Evolutionary conservation across 495 filamentous ascomycete species (phyloP).

Genomic region (Penicillium nucicola): DNA sequence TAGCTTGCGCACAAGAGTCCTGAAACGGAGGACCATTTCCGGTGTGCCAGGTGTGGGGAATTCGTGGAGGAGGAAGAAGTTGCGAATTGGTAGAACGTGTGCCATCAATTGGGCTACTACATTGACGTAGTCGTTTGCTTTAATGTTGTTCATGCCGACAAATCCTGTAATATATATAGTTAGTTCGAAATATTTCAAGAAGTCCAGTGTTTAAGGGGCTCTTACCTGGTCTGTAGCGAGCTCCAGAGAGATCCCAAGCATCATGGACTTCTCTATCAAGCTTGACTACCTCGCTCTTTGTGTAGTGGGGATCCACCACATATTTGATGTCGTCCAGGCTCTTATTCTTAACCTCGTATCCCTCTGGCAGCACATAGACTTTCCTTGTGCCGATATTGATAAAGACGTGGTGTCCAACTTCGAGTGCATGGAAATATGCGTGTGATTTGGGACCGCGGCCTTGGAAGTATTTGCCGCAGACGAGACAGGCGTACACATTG

Average conservation of each 20-base stretch:
- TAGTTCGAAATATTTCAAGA: neutral
- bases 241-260: constrained; percentile 74
- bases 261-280: constrained; percentile 74
- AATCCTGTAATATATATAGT: constrained; percentile 54
- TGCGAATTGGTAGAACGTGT: constrained; percentile 85
- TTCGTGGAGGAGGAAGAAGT: constrained; percentile 83
- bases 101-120: constrained; percentile 91
- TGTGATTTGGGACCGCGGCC: constrained; percentile 90
- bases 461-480: constrained; percentile 97
- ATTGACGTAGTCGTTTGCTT: constrained; percentile 98
- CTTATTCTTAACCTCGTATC: constrained; percentile 94
- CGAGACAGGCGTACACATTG: constrained; percentile 97
- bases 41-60: constrained; percentile 45
- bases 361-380: constrained; percentile 94
- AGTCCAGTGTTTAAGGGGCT: neutral
- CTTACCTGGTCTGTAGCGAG: constrained; percentile 77
- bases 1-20: constrained; percentile 90
- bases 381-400: constrained; percentile 96
- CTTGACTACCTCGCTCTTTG: constrained; percentile 70
- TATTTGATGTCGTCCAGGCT: constrained; percentile 98
- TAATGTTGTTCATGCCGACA: constrained; percentile 99
- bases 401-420: constrained; percentile 92
- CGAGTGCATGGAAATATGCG: constrained; percentile 96
- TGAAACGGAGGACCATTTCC: constrained; percentile 71
- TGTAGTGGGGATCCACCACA: constrained; percentile 88